Base-by-base conservation (phyloP, 805 yeast genomes). In the Metschnikowia picachoensis region DNA sequence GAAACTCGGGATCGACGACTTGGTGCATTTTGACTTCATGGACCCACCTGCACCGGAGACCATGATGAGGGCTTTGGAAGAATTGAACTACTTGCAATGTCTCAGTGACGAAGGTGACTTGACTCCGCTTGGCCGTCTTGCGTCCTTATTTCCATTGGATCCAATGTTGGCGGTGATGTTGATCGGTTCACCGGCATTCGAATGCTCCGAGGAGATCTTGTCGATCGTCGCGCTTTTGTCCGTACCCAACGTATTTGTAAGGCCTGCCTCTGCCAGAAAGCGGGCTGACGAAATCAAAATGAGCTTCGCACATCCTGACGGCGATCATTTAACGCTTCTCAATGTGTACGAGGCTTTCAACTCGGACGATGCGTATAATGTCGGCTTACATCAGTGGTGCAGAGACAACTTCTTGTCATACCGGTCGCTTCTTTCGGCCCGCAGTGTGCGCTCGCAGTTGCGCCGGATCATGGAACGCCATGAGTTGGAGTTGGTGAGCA, bases 31-130 rank as follows among this genome's bases (percentile, higher is more conserved):
- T 62, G 99, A 94, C 65, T 92, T 94, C 63, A 92, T 92, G 96
- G 99, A 92, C 62, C 98, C 99, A 8, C 99, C 99, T 12, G 98
- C 98, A 2, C 99, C 99, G 9, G 99, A 92, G 67, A 94, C 99
- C 7, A 94, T 92, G 99, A 94, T 94, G 99, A 79, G 99, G 64
- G 98, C 98, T 0, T 73, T 92, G 52, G 99, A 92, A 66, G 99
- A 92, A 66, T 76, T 92, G 60, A 91, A 94, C 62, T 94, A 89
- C 62, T 73, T 92, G 51, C 83, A 85, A 17, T 94, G 97, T 70
- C 76, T 92, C 43, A 87, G 88, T 55, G 97, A 94, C 63, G 92
- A 89, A 39, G 99, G 98, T 50, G 84, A 85, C 44, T 70, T 92
- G 55, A 94, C 98, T 0, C 79, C 94, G 1, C 72, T 92, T 51